These are phyloP conservation scores for Stephania yunnanensis DNA, from an alignment of 164 flowering plant genomes.

Conservation along the genomic window DNA sequence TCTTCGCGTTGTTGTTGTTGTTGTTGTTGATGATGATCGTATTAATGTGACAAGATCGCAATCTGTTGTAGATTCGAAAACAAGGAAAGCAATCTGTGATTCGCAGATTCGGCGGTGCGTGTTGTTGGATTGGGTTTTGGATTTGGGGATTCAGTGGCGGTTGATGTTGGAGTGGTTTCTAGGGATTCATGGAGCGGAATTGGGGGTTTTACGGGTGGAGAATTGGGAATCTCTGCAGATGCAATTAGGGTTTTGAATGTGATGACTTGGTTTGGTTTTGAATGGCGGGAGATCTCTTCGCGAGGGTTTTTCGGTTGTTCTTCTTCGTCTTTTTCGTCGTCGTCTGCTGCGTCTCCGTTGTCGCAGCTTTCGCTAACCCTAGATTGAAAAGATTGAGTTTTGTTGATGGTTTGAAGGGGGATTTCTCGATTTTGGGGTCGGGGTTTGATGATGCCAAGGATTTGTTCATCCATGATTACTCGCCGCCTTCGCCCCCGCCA, in stretches of 20 bases:
- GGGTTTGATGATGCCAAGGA: slow-evolving; percentile 18
- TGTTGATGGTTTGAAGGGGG: slow-evolving; percentile 16
- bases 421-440: slow-evolving; percentile 27
- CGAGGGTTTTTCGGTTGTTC: slow-evolving; percentile 1
- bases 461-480: slow-evolving; percentile 37
- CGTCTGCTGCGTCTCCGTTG: not conserved
- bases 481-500: slow-evolving; percentile 69
- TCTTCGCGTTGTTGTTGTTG: not conserved
- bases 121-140: not conserved
- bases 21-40: not conserved
- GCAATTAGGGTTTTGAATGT: slow-evolving; percentile 7
- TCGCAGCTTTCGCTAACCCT: not conserved
- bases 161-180: not conserved
- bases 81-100: too few species aligned
- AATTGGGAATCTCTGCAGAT: not conserved
- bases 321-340: not conserved
- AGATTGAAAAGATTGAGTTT: not conserved
- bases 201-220: not conserved
- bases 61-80: too few species aligned
- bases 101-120: not conserved
- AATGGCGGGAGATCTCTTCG: slow-evolving; percentile 22
- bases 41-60: too few species aligned
- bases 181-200: not conserved
- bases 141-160: not conserved
- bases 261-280: slow-evolving; percentile 7